Percentiles rank a stretch among this genome's conserved stretches.
Evolutionary conservation across 2,329 filamentous ascomycete species (phyloP).

Genomic region (Colletotrichum phormii): DNA sequence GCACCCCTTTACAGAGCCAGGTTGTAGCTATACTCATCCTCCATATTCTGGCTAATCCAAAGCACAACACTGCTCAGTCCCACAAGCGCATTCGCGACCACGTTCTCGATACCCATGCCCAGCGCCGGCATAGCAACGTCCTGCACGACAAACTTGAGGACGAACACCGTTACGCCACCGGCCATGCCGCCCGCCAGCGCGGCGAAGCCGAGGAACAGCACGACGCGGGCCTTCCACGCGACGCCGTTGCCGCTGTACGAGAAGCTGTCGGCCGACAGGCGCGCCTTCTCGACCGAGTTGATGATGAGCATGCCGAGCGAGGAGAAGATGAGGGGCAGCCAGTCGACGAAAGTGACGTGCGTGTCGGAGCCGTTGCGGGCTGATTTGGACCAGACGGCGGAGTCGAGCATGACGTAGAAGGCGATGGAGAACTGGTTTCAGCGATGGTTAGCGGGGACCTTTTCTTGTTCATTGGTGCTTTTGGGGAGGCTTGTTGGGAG

Average conservation of each 20-base stretch:
- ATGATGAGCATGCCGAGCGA: slow-evolving; percentile 77
- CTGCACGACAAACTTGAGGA: slow-evolving; percentile 72
- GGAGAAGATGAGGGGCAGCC: slow-evolving; percentile 76
- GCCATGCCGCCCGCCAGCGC: slow-evolving; percentile 75
- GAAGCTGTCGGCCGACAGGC: slow-evolving; percentile 72
- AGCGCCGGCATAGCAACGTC: slow-evolving; percentile 70
- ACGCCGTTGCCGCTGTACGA: slow-evolving; percentile 72
- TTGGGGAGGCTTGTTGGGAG: neutral
- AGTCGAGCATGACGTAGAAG: slow-evolving; percentile 77
- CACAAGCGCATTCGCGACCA: slow-evolving; percentile 73
- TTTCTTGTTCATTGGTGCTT: neutral
- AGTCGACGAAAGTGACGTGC: slow-evolving; percentile 76
- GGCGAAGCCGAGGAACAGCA: slow-evolving; percentile 75
- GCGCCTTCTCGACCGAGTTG: slow-evolving; percentile 76
- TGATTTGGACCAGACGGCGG: slow-evolving; percentile 75
- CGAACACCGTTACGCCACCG: slow-evolving; percentile 75
- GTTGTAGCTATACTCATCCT: slow-evolving; percentile 78
- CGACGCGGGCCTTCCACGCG: slow-evolving; percentile 76
- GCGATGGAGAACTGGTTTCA: slow-evolving; percentile 71
- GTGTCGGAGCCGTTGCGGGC: slow-evolving; percentile 68
- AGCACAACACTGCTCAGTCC: slow-evolving; percentile 73
- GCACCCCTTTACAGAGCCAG: slow-evolving; percentile 70
- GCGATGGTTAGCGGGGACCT: neutral
- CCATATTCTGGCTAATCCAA: slow-evolving; percentile 79
- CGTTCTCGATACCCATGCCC: slow-evolving; percentile 75